These are phyloP conservation scores for Urtica urens DNA, from an alignment of 306 rosid species.

Conservation along the genomic window DNA sequence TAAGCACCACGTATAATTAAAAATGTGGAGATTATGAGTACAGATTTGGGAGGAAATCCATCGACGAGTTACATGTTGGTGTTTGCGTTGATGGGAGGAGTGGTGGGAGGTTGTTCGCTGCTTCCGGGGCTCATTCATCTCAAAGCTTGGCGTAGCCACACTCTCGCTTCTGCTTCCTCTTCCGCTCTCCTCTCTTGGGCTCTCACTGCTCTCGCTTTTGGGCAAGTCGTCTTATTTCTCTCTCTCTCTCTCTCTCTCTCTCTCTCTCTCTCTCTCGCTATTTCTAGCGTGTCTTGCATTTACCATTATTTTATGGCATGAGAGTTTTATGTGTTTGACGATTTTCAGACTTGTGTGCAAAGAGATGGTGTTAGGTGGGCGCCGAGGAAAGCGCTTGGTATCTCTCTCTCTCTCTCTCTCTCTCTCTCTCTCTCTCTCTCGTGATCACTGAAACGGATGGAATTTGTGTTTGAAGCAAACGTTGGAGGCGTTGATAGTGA, in stretches of 20 bases:
- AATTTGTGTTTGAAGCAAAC: conserved; percentile 14
- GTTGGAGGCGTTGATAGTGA: conserved; percentile 20
- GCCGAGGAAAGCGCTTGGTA: conserved; percentile 32
- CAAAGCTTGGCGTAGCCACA: conserved; percentile 24
- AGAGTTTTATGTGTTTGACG: no score
- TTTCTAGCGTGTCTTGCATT: no score
- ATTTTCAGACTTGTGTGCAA: conserved; percentile 25
- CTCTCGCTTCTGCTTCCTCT: conserved; percentile 20
- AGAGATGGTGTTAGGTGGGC: conserved; percentile 24
- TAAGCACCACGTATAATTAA: background rate
- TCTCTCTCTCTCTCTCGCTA: no score
- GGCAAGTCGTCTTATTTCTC: conserved; percentile 3
- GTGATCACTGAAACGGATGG: background rate
- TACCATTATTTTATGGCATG: no score
- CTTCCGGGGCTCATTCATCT: conserved; percentile 23
- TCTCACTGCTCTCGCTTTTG: conserved; percentile 25
- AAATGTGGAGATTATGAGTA: background rate
- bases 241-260: no score
- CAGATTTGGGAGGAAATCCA: conserved; percentile 36
- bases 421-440: no score
- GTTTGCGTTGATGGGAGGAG: conserved; percentile 25
- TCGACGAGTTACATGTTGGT: conserved; percentile 29
- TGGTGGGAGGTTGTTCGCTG: conserved; percentile 23
- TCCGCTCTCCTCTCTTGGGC: conserved; percentile 22
- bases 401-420: no score